A percentile compares a stretch with the other conserved stretches of the same genome.
phyloP scores from a whole-genome alignment of 371 early-diverging fungal species.

The Haplosporangium sp. region DNA sequence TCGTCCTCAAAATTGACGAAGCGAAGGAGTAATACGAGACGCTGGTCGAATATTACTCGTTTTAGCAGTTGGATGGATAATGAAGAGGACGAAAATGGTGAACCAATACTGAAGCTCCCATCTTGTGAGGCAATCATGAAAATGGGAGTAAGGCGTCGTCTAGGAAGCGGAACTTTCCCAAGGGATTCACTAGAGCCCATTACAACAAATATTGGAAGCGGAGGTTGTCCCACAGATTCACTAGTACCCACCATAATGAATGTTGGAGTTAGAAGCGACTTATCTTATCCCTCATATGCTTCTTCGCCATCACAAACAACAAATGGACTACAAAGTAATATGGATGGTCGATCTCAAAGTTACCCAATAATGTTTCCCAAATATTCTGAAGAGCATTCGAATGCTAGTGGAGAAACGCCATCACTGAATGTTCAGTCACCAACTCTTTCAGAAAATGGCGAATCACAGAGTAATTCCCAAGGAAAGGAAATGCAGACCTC shows the following conservation, averaged over 20 bases:
- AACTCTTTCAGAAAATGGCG: not conserved
- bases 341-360: conserved; percentile 17
- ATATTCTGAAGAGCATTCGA: not conserved
- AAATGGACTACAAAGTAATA: conserved; percentile 24
- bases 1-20: conserved; percentile 11
- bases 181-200: too few relatives aligned
- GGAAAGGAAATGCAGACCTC: not conserved
- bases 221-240: not conserved
- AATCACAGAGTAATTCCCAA: not conserved
- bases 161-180: too few relatives aligned
- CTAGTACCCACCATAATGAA: not conserved
- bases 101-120: not conserved
- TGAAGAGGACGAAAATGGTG: conserved; percentile 10
- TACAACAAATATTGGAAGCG: not conserved
- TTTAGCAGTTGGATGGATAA: not conserved
- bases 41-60: not conserved
- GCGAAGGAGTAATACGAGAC: conserved; percentile 10
- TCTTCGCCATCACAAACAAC: conserved; percentile 31
- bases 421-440: not conserved
- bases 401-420: not conserved
- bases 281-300: conserved; percentile 17
- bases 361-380: not conserved
- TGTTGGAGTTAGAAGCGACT: conserved; percentile 10
- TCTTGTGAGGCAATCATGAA: not conserved
- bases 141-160: not conserved